Evolutionary conservation across 768 basidiomycete genomes (phyloP), one percentile per base, ranked within the genome.

Genomic region (Tephrocybe sp.): DNA sequence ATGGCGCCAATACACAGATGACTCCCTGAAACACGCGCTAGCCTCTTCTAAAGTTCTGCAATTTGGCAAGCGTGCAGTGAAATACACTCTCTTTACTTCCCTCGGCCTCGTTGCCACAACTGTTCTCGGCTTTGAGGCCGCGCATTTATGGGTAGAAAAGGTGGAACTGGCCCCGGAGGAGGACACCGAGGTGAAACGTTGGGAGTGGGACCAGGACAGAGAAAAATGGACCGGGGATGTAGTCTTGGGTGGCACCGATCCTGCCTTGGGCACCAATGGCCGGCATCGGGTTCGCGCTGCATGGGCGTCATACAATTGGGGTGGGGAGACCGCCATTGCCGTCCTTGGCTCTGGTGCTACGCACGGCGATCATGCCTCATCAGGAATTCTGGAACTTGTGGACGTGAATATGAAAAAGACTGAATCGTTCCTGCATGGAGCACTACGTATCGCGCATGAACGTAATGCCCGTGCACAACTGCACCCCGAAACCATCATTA

Each of bases 301-400:
- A 11, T 91, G 87, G 87, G 82, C 85, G 68, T 79, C 81, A 0
- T 75, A 80, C 49, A 71, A 86, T 53, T 87, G 87, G 84, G 82
- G 80, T 15, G 69, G 71, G 9, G 78, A 77, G 6, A 65, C 69
- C 16, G 66, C 58, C 32, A 64, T 65, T 4, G 66, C 65, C 44
- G 67, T 71, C 34, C 65, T 76, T 30, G 64, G 67, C 21, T 66
- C 75, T 21, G 69, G 69, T 45, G 60, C 70, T n/a, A 61, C 66
- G 44, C 60, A 61, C 7, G 66, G 64, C 30, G 66, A 60, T 11
- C 60, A 62, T 8, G 51, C 57, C 8, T 66, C 69, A 22, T 62
- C 65, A 34, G 69, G 69, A 26, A 66, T 66, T 18, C 63, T 77
- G 52, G 70, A 72, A 35, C 65, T 75, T 52, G 66, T 84, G 27